Conservation (phyloP, 495 filamentous ascomycete species). For the Haplographium delicatum region DNA sequence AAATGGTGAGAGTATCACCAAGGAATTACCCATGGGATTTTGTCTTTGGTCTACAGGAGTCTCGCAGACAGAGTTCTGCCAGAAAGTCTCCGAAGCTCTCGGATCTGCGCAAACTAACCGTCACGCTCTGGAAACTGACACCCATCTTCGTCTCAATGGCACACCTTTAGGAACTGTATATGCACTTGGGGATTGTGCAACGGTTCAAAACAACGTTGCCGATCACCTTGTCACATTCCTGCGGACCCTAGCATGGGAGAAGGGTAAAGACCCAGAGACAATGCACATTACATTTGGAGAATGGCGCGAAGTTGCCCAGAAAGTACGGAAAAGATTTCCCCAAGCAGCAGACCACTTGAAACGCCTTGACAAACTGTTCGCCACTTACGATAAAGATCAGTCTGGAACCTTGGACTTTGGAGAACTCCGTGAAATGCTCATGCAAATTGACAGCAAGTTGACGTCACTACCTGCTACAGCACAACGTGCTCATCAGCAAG, state of each 20-base stretch:
- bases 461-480: slow-evolving; percentile 84
- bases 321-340: slow-evolving; percentile 84
- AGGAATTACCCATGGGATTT: slow-evolving; percentile 94
- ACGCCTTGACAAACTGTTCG: slow-evolving; percentile 83
- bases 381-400: slow-evolving; percentile 86
- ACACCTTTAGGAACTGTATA: slow-evolving; percentile 94
- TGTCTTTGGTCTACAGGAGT: slow-evolving; percentile 99
- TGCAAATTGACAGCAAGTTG: slow-evolving; percentile 86
- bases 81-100: slow-evolving; percentile 65
- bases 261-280: slow-evolving; percentile 77
- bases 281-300: slow-evolving; percentile 79
- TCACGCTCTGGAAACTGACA: slow-evolving; percentile 92
- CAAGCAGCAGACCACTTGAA: slow-evolving; percentile 88
- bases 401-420: slow-evolving; percentile 89
- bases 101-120: slow-evolving; percentile 74
- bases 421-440: slow-evolving; percentile 81
- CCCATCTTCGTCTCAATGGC: slow-evolving; percentile 86
- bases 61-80: slow-evolving; percentile 74
- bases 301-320: slow-evolving; percentile 77
- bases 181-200: slow-evolving; percentile 93
- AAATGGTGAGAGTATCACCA: slow-evolving; percentile 67
- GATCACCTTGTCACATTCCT: slow-evolving; percentile 84
- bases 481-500: slow-evolving; percentile 97
- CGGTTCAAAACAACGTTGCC: slow-evolving; percentile 92
- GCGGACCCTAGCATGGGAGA: slow-evolving; percentile 86